Base-by-base conservation (phyloP, 495 filamentous ascomycete species). In the Schizothecium vesticola region DNA sequence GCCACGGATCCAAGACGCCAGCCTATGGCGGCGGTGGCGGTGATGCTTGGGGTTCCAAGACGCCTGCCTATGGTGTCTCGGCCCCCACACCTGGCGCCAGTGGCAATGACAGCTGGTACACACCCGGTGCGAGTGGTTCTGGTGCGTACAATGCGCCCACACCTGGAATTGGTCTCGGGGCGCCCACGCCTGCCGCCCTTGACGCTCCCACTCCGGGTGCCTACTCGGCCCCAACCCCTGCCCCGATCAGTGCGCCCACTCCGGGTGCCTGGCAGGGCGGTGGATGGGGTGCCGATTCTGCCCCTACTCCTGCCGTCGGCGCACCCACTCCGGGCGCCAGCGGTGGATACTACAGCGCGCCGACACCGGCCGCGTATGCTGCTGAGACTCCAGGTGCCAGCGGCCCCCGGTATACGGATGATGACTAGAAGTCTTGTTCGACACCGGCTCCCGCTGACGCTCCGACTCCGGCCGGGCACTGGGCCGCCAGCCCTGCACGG, bases 171-270 rank as follows among this genome's bases (percentile, higher is more conserved):
- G 80, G 82, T 19, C 76, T 87, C 33, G 87, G 85, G 31, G 91
- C 91, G 13, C 90, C 92, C 19, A 93, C 91, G 0, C 90, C 91
- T 0, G 89, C 86, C 36, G 87, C 83, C 22, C 81, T 87, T 66
- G 90, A 88, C 56, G 92, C 92, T 1, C 91, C 93, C 0, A 97
- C 94, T 0, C 94, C 94, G 0, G 90, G 91, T 71, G 86, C 89
- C 0, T 83, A 86, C 64, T 87, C 82, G 29, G 89, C 90, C 13
- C 89, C 91, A 21, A 91, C 90, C 1, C 89, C 89, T 0, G 86
- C 86, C 24, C 83, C 81, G 21, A 74, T 83, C 65, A 89, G 88
- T 43, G 91, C 92, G 1, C 91, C 93, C 1, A 97, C 93, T 1
- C 94, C 94, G 0, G 90, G 90, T 36, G 73, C 70, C 3, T 80